These are phyloP conservation scores for Draba incana DNA, from an alignment of 345 rosid species.

Conservation along the genomic window DNA sequence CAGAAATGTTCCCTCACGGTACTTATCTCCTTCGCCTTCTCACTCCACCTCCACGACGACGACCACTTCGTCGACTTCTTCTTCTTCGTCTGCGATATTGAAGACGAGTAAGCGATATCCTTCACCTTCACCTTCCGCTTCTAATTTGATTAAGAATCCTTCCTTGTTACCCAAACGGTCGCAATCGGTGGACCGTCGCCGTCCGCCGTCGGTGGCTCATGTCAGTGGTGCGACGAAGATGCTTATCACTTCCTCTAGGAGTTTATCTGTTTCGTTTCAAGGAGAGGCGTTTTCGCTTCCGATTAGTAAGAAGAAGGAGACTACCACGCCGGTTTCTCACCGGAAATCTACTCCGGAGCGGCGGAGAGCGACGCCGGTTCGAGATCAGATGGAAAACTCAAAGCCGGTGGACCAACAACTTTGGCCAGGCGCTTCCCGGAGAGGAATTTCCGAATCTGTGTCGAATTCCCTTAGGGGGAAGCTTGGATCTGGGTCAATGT, in stretches of 20 bases:
- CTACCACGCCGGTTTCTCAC: constrained; percentile 44
- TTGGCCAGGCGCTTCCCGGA: constrained; percentile 81
- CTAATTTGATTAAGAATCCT: constrained; percentile 41
- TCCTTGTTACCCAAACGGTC: constrained; percentile 66
- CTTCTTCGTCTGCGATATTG: constrained; percentile 39
- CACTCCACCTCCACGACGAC: constrained; percentile 29
- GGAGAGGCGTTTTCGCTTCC: constrained; percentile 91
- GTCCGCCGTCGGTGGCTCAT: constrained; percentile 43
- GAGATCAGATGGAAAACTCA: constrained; percentile 69
- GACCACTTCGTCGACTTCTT: constrained; percentile 33
- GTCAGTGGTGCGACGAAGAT: constrained; percentile 60
- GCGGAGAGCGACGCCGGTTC: constrained; percentile 57
- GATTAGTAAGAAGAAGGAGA: constrained; percentile 73
- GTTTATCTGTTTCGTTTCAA: constrained; percentile 90
- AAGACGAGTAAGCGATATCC: constrained; percentile 52
- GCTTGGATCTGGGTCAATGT: constrained; percentile 72
- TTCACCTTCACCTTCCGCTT: constrained; percentile 60
- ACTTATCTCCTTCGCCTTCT: constrained; percentile 81
- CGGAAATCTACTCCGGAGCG: constrained; percentile 69
- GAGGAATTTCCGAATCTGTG: constrained; percentile 48
- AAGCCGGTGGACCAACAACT: constrained; percentile 59
- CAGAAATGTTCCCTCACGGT: constrained; percentile 70
- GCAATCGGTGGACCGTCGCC: constrained; percentile 81
- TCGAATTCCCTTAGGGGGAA: constrained; percentile 40
- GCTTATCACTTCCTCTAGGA: constrained; percentile 85